Evolutionary conservation across 73 alveolate genomes (phyloP), one percentile per base, ranked within the genome.

Genomic region (Stentor roeselii): DNA sequence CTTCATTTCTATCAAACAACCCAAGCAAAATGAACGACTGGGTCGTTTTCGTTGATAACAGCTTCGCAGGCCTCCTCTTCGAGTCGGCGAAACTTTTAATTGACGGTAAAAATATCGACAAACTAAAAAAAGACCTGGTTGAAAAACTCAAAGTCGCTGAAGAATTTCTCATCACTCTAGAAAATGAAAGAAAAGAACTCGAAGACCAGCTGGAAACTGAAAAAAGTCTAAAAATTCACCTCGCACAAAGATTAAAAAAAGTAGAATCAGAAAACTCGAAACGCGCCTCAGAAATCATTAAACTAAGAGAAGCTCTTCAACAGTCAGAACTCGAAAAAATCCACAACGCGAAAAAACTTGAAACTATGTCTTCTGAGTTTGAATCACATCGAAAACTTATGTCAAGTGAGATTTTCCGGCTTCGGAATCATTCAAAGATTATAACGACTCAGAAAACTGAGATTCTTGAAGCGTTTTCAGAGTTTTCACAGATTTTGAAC

Each of bases 251-350:
- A 2, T 32, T 67, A 11, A 21, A 67, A 21, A 32, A 67, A 21
- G 42, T 30, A 21, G 80, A 67, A 14, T 21, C 34, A 40, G 37
- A 67, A 11, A 21, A 67, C 34, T 27, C 37, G 21, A 67, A 67
- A 34, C 21, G 34, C 21, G 41, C 37, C 0, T 27, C 27, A 1
- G 80, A 67, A 0, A 1, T 67, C 11, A 32, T 32, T 1, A 21
- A 21, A 21, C 37, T 67, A 30, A 67, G 34, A 32, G 41, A 67
- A 34, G 37, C 80, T 1, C 37, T 67, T 1, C n/a, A 67, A 67
- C 80, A 67, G 37, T 1, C 14, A 30, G 80, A 67, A 67, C 27
- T 67, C 15, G 80, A 67, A 67, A 67, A 67, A 67, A 11, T 67
- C 42, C 80, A 67, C 11, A 0, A 27, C 50, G 34, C 15, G 14